Conservation (phyloP, 805 yeast genomes). For the Pichia gijzeniarum region DNA sequence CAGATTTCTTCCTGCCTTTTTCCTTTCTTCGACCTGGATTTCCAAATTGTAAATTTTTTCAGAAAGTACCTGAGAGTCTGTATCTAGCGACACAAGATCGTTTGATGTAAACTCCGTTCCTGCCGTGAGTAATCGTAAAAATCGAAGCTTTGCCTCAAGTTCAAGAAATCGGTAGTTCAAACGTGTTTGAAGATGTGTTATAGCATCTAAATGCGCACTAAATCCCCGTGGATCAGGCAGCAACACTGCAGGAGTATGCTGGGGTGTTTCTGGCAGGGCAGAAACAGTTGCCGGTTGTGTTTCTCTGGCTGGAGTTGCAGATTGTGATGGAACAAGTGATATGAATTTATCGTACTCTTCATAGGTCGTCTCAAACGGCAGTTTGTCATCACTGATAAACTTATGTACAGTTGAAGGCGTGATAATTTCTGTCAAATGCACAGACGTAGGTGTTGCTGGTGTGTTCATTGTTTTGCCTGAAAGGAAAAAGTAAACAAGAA, state of each 20-base stretch:
- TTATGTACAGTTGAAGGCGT: neutral
- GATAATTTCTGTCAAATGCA: neutral
- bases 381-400: neutral
- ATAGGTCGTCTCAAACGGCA: conserved; percentile 11
- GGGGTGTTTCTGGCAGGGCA: conserved; percentile 3
- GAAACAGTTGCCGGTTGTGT: neutral
- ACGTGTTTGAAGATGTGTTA: conserved; percentile 24
- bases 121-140: conserved; percentile 45
- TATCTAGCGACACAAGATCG: conserved; percentile 19
- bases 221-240: conserved; percentile 7
- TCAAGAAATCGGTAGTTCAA: conserved; percentile 62
- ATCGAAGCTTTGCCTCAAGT: conserved; percentile 65
- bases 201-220: conserved; percentile 3
- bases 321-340: neutral
- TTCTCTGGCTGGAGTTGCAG: neutral
- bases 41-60: conserved; percentile 13
- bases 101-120: conserved; percentile 21
- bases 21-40: conserved; percentile 17
- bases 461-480: too few species aligned
- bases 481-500: conserved; percentile 1
- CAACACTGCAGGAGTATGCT: neutral
- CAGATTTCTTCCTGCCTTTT: conserved; percentile 12
- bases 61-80: conserved; percentile 15
- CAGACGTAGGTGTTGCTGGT: neutral
- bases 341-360: conserved; percentile 13